phyloP scores from a whole-genome alignment of 306 rosid species.

The Trifolium dubium region DNA sequence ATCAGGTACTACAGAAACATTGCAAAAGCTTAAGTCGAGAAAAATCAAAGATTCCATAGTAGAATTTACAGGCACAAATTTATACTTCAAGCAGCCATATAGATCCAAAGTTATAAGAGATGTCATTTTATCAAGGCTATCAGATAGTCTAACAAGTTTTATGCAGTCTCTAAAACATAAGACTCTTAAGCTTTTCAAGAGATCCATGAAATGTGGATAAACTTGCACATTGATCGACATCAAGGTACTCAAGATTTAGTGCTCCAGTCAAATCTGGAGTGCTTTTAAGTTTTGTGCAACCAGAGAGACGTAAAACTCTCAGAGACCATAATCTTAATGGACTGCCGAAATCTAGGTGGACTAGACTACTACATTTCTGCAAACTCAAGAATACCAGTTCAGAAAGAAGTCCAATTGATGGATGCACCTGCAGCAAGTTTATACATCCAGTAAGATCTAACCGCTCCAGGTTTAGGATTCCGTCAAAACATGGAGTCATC shows the following conservation, averaged over 20 bases:
- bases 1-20: not conserved
- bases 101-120: not conserved
- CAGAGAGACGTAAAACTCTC: not conserved
- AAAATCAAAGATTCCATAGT: not conserved
- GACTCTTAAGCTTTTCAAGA: not conserved
- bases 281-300: not conserved
- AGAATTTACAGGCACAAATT: not conserved
- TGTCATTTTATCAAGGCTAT: too few relatives aligned
- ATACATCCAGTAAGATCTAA: constrained; percentile 26
- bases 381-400: too few relatives aligned
- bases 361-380: not conserved
- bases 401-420: too few relatives aligned
- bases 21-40: not conserved
- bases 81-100: not conserved
- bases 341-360: not conserved
- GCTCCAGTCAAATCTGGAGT: constrained; percentile 14
- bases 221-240: not conserved
- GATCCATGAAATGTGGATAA: not conserved
- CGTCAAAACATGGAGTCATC: not conserved
- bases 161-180: too few relatives aligned
- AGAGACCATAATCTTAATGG: not conserved
- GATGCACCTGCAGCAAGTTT: not conserved
- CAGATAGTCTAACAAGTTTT: too few relatives aligned
- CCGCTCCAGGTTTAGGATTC: constrained; percentile 3
- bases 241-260: too few relatives aligned